Evolutionary conservation across 805 yeast species (phyloP).

Genomic region (Kluyveromyces nonfermentans): DNA sequence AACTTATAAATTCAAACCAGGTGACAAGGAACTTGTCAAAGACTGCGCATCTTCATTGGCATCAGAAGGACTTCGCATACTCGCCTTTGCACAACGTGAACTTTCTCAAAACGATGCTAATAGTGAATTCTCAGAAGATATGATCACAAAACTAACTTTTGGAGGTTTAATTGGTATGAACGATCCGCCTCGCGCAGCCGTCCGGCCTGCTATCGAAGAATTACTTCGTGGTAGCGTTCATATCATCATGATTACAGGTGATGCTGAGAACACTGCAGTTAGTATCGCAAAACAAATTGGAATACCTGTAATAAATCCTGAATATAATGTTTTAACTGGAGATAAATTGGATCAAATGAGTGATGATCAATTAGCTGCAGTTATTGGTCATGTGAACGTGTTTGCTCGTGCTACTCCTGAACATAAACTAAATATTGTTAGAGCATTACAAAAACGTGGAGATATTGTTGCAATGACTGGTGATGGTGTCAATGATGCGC

Average conservation of each 20-base stretch:
- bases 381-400: slow-evolving; percentile 73
- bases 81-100: slow-evolving; percentile 61
- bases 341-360: slow-evolving; percentile 66
- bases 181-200: slow-evolving; percentile 94
- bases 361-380: slow-evolving; percentile 63
- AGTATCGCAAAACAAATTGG: slow-evolving; percentile 87
- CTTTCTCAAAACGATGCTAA: slow-evolving; percentile 24
- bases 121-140: slow-evolving; percentile 23
- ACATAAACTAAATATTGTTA: slow-evolving; percentile 82
- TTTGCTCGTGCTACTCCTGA: slow-evolving; percentile 96
- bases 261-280: slow-evolving; percentile 76
- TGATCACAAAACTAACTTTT: slow-evolving; percentile 57
- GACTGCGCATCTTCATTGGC: slow-evolving; percentile 61
- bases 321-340: slow-evolving; percentile 72
- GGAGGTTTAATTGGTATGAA: slow-evolving; percentile 91
- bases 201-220: slow-evolving; percentile 60
- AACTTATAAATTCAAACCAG: slow-evolving; percentile 46
- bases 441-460: slow-evolving; percentile 82
- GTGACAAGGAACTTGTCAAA: slow-evolving; percentile 37
- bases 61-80: slow-evolving; percentile 72
- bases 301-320: slow-evolving; percentile 59
- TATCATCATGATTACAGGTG: slow-evolving; percentile 98
- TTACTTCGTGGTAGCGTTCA: slow-evolving; percentile 90
- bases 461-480: slow-evolving; percentile 99
- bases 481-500: slow-evolving; percentile 97